Conservation (phyloP, 371 early-diverging fungal species). For the Chytridiales sp. region DNA sequence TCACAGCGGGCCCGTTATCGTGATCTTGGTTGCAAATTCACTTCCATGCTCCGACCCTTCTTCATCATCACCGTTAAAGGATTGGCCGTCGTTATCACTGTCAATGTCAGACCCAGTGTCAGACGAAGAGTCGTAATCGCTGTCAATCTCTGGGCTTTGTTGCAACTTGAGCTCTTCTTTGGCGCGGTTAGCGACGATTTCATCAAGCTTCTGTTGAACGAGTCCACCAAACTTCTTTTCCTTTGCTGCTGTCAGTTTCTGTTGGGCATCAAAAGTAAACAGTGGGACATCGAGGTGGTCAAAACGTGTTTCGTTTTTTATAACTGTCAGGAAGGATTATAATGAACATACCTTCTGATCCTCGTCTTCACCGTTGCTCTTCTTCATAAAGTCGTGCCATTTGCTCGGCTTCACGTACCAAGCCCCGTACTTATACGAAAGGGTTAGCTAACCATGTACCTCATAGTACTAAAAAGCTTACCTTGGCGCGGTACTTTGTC, state of each 20-base stretch:
- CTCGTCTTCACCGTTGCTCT: conserved; percentile 14
- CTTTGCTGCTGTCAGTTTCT: neutral
- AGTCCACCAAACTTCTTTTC: conserved; percentile 30
- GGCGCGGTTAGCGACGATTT: conserved; percentile 28
- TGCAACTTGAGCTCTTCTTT: conserved; percentile 23
- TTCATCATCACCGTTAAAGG: too few species aligned
- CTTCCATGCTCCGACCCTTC: too few species aligned
- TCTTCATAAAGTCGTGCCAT: conserved; percentile 34
- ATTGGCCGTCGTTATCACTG: too few species aligned
- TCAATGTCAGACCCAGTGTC: too few species aligned
- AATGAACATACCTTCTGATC: conserved; percentile 9
- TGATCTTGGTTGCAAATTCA: too few species aligned
- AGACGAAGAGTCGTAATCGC: too few species aligned
- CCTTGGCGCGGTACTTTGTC: too few species aligned
- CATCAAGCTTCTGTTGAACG: conserved; percentile 42
- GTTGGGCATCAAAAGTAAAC: neutral
- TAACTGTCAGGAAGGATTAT: too few species aligned
- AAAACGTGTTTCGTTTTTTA: too few species aligned
- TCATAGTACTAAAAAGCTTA: too few species aligned
- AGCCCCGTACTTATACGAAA: conserved; percentile 29
- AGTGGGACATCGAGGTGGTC: neutral
- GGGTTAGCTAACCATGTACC: too few species aligned
- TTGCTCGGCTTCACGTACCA: conserved; percentile 35
- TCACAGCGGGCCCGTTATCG: too few species aligned
- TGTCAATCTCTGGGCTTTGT: neutral